A percentile compares a stretch with the other conserved stretches of the same genome.
phyloP scores from a whole-genome alignment of 345 rosid species.

The Salix koriyanagi region DNA sequence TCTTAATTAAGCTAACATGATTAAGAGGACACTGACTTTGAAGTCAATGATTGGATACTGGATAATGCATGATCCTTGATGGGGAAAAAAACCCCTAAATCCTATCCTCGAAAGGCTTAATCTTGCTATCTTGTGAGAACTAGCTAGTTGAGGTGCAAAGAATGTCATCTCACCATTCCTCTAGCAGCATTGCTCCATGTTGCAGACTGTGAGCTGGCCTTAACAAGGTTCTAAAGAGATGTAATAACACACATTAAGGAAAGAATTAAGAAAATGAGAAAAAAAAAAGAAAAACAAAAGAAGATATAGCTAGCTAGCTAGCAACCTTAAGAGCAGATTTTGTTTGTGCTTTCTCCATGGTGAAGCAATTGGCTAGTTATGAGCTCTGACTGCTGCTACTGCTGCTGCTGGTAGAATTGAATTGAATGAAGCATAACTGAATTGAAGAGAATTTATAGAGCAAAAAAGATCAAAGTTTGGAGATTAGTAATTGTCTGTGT shows the following conservation, averaged over 20 bases:
- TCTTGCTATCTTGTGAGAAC: neutral
- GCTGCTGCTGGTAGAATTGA: neutral
- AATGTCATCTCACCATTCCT: conserved; percentile 52
- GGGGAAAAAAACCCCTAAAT: too few relatives aligned
- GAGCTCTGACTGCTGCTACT: neutral
- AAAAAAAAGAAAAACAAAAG: neutral
- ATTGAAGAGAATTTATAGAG: conserved; percentile 45
- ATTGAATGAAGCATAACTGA: neutral
- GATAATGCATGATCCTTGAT: too few relatives aligned
- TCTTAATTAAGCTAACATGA: too few relatives aligned
- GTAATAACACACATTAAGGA: neutral
- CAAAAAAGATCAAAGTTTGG: conserved; percentile 44
- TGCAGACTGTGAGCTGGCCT: conserved; percentile 42
- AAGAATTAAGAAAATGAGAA: neutral
- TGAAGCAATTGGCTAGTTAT: neutral
- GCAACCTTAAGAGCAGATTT: conserved; percentile 63
- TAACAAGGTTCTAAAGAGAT: conserved; percentile 32
- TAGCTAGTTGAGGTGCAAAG: neutral
- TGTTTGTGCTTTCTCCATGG: conserved; percentile 63
- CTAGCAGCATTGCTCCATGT: conserved; percentile 42
- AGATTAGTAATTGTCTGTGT: conserved; percentile 55
- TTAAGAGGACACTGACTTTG: too few relatives aligned
- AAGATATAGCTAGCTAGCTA: conserved; percentile 1
- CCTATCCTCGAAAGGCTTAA: too few relatives aligned
- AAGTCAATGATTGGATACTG: too few relatives aligned